Evolutionary conservation across 495 filamentous ascomycete species (phyloP).

Genomic region (Chaetomium tenue): DNA sequence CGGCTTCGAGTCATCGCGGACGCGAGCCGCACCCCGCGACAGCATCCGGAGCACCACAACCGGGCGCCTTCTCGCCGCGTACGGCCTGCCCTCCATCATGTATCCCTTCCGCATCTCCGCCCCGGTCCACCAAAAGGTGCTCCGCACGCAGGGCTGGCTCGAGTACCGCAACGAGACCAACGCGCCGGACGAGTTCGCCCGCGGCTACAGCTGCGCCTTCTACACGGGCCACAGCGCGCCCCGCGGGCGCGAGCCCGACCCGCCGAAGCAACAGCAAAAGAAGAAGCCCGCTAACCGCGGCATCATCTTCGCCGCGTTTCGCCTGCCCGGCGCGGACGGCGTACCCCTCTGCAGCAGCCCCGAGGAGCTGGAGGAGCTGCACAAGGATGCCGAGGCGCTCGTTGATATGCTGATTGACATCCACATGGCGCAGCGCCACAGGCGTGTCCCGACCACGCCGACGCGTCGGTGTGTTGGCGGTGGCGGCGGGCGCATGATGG

Average conservation of each 20-base stretch:
- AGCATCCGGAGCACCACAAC: slow-evolving; percentile 23
- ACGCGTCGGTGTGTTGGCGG: not conserved
- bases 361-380: slow-evolving; percentile 31
- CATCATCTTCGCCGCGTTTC: slow-evolving; percentile 45
- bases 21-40: not conserved
- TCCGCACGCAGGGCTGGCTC: slow-evolving; percentile 41
- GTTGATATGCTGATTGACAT: slow-evolving; percentile 39
- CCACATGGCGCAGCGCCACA: slow-evolving; percentile 24
- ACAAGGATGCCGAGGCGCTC: slow-evolving; percentile 37
- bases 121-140: slow-evolving; percentile 40
- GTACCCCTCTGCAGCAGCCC: slow-evolving; percentile 15
- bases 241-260: slow-evolving; percentile 5
- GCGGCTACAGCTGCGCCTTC: slow-evolving; percentile 44
- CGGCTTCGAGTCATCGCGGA: not conserved
- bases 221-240: slow-evolving; percentile 34
- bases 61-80: slow-evolving; percentile 44
- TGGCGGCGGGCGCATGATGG: not conserved
- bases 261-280: slow-evolving; percentile 1
- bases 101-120: slow-evolving; percentile 42
- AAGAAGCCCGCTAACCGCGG: slow-evolving; percentile 34
- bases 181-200: slow-evolving; percentile 35
- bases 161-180: slow-evolving; percentile 38
- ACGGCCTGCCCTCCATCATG: slow-evolving; percentile 38
- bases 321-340: slow-evolving; percentile 28
- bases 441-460: not conserved